Evolutionary conservation across 2,329 filamentous ascomycete species (phyloP), one percentile per base, ranked within the genome.

Genomic region (Fusarium setosum): DNA sequence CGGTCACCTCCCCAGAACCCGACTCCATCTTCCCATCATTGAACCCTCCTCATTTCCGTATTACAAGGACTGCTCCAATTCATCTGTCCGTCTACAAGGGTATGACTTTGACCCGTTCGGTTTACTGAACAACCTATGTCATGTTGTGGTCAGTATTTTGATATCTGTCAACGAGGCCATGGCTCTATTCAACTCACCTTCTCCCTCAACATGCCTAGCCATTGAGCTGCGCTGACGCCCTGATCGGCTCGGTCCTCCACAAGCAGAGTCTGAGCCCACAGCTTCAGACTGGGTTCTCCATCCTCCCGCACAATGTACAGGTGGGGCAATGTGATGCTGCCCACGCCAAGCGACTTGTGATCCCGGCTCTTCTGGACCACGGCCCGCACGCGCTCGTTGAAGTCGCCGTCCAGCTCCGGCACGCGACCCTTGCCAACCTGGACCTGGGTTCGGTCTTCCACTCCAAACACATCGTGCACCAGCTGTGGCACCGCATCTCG

Each of bases 191-290:
- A 65, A 71, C 74, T 63, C 70, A 97, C 96, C 93, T 98, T 99
- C 84, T 98, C 96, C 79, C 95, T 87, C 79, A 99, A 80, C 73
- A 88, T 90, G 56, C 93, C 94, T 84, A 98, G 90, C 90, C 94
- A 99, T 81, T 98, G 95, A 72, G 91, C 90, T 74, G 96, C 90
- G 76, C 94, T 97, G 80, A 97, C 90, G 48, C 94, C 91, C 81
- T 97, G 94, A 76, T 99, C 96, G 55, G 95, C 93, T 68, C 95
- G 86, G 80, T 99, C 96, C 80, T 99, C 96, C 44, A 99, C 91
- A 72, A 99, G 82, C 79, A 98, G 84, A 40, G 96, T 97, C 84
- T 97, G 95, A 41, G 96, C 96, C 96, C 96, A 99, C 65, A 98
- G 83, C 80, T 96, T 94, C 77, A 99, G 82, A 73, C 92, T 95